Evolutionary conservation across 768 basidiomycete species (phyloP), one percentile per base, ranked within the genome.

Genomic region (Chalciporus chontae): DNA sequence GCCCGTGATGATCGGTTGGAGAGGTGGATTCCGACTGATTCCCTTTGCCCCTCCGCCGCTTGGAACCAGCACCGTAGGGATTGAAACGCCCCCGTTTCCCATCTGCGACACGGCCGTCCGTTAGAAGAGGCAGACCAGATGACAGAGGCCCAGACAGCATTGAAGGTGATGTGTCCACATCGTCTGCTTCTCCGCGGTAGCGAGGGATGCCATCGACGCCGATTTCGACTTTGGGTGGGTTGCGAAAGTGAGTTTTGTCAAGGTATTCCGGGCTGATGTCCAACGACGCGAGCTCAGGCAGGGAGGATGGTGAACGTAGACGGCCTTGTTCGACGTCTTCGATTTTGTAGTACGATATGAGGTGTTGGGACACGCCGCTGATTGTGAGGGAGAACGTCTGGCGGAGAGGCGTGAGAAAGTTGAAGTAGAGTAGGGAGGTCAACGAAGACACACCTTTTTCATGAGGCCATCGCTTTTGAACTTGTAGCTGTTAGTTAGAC

Each of bases 361-460:
- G 78, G 66, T 96, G 94, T 62, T 96, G 93, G 1, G 90, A 78
- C 31, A 87, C 87, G 21, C 90, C 90, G 48, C 77, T 77, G 51
- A 94, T 91, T 18, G 84, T 84, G 48, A 96, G 73, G 10, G 94
- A 95, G 67, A 96, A 94, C 8, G 94, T 95, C 93, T 95, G 65
- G 18, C 18, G 19, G 38, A 17, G 3, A 27, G 32, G 57, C 64
- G 64, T 70, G 65, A 70, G 65, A 68, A 70, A 59, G 34, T 21
- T 14, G 40, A 32, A 27, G 45, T 26, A 36, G 17, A 36, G 52
- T 19, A 26, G 49, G 15, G 45, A 14, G 41, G 43, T 51, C 43
- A 43, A 34, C 45, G 58, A 47, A 39, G 55, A 69, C 80, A 58
- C 40, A 93, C 95, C 83, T 97, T 96, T 77, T 98, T 98, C 84